Evolutionary conservation across 1,284 basidiomycete genomes (phyloP).

Genomic region (Cryptococcus jaspeensis): DNA sequence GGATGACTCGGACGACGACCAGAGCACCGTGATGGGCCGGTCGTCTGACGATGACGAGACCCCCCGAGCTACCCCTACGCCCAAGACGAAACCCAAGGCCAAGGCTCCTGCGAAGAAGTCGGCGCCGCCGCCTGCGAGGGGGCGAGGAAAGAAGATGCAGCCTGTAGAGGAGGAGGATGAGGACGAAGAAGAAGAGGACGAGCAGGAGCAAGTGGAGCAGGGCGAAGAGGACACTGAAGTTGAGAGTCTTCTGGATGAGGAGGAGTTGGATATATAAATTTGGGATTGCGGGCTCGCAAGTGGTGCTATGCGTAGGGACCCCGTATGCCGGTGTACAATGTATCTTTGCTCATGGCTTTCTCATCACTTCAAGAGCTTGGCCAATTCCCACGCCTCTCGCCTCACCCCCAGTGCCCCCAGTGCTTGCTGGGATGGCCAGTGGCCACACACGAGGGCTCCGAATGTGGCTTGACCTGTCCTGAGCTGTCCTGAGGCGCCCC

Average conservation of each 20-base stretch:
- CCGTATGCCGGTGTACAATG: too few species aligned
- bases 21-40: slow-evolving; percentile 1
- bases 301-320: too few species aligned
- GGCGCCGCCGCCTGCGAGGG: neutral
- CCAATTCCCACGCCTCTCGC: too few species aligned
- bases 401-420: too few species aligned
- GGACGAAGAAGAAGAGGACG: slow-evolving; percentile 12
- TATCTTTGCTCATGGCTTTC: too few species aligned
- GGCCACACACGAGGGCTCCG: too few species aligned
- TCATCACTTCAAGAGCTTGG: too few species aligned
- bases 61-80: slow-evolving; percentile 5
- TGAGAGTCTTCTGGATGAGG: slow-evolving; percentile 26
- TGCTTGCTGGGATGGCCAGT: too few species aligned
- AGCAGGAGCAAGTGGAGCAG: slow-evolving; percentile 21
- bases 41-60: slow-evolving; percentile 13
- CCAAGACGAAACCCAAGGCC: slow-evolving; percentile 5
- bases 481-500: too few species aligned
- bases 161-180: slow-evolving; percentile 20
- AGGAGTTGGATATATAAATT: slow-evolving; percentile 11
- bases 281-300: neutral
- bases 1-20: neutral
- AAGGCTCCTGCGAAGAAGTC: neutral
- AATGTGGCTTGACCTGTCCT: too few species aligned
- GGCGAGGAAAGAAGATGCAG: slow-evolving; percentile 10
- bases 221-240: slow-evolving; percentile 27